phyloP scores from a whole-genome alignment of 805 yeast genomes.

The Saturnispora sanitii region DNA sequence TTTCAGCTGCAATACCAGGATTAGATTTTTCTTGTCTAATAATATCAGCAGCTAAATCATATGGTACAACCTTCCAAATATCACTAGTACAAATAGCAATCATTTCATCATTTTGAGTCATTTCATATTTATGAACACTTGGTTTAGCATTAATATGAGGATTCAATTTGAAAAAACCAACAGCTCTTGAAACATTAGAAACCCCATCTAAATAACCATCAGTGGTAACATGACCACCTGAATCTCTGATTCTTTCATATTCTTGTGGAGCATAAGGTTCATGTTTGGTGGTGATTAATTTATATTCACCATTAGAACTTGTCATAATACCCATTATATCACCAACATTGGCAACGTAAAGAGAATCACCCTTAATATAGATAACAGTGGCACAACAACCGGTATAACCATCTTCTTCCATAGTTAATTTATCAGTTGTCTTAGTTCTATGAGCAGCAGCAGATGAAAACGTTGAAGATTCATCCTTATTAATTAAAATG shows the following conservation, averaged over 20 bases:
- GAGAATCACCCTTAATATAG: conserved; percentile 58
- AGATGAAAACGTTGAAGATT: conserved; percentile 31
- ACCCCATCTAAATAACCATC: conserved; percentile 81
- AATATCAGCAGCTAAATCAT: conserved; percentile 84
- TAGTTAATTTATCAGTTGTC: conserved; percentile 39
- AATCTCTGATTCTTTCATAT: conserved; percentile 76
- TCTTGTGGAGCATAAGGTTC: conserved; percentile 73
- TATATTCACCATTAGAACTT: conserved; percentile 70
- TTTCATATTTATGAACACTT: conserved; percentile 49
- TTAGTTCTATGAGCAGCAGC: conserved; percentile 45
- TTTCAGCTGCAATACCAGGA: conserved; percentile 88
- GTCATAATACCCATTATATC: conserved; percentile 79
- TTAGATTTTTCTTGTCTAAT: conserved; percentile 71
- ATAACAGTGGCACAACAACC: conserved; percentile 83
- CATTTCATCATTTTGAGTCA: conserved; percentile 71
- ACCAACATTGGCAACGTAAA: conserved; percentile 85
- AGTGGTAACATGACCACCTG: conserved; percentile 85
- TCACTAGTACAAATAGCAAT: conserved; percentile 74
- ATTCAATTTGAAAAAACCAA: conserved; percentile 76
- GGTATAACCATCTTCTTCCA: conserved; percentile 60
- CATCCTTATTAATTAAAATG: conserved; percentile 39
- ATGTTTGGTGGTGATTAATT: conserved; percentile 65
- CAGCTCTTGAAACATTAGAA: conserved; percentile 78
- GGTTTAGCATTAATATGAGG: conserved; percentile 91
- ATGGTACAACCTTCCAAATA: conserved; percentile 76